phyloP scores from a whole-genome alignment of 2,329 filamentous ascomycete genomes.

The Diplodia seriata region DNA sequence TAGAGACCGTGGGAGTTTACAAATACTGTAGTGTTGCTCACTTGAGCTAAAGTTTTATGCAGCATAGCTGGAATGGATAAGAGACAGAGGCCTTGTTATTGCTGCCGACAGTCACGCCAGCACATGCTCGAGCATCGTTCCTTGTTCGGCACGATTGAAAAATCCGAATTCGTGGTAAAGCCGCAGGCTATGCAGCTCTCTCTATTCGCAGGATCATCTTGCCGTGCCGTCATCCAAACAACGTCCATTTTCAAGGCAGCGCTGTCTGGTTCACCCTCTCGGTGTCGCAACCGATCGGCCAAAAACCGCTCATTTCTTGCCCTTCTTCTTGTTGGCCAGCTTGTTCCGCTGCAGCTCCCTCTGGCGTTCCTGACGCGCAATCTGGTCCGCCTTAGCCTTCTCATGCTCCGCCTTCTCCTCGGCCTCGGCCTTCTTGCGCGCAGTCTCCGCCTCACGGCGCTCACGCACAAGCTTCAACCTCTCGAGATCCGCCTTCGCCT shows the following conservation, averaged over 20 bases:
- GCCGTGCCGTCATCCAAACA: slow-evolving; percentile 22
- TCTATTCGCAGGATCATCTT: slow-evolving; percentile 16
- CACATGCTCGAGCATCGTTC: background rate
- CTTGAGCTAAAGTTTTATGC: background rate
- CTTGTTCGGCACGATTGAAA: background rate
- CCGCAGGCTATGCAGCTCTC: slow-evolving; percentile 25
- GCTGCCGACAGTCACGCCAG: too few species aligned
- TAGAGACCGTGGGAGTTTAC: too few species aligned
- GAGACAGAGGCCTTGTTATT: background rate
- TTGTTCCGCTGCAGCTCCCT: slow-evolving; percentile 57
- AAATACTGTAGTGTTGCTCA: background rate
- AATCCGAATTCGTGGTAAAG: slow-evolving; percentile 15
- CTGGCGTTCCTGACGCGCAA: slow-evolving; percentile 57
- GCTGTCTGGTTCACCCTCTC: background rate
- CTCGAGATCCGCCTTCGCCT: slow-evolving; percentile 88
- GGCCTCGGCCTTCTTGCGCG: slow-evolving; percentile 74
- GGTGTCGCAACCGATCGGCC: background rate
- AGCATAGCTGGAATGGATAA: background rate
- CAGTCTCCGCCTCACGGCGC: slow-evolving; percentile 83
- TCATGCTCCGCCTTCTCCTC: slow-evolving; percentile 61
- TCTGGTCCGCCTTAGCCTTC: slow-evolving; percentile 61
- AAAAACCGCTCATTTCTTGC: slow-evolving; percentile 26
- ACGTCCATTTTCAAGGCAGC: slow-evolving; percentile 6
- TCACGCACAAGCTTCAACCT: slow-evolving; percentile 82
- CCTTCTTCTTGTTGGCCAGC: slow-evolving; percentile 39